These are phyloP conservation scores for Triticum urartu DNA, from an alignment of 176 grass and related monocot species.

Conservation along the genomic window DNA sequence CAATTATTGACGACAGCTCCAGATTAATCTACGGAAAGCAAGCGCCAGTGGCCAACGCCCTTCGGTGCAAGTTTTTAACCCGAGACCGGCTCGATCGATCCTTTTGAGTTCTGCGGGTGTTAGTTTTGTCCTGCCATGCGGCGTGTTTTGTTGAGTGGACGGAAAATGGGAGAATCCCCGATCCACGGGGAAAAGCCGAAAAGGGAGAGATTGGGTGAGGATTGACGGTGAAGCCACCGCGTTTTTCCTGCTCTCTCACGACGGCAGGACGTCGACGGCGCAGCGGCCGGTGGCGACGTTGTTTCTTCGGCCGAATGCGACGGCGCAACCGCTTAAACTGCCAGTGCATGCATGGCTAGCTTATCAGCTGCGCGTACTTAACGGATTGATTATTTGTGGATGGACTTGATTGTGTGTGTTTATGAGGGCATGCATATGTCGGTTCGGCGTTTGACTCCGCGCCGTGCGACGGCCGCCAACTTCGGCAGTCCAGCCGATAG, in stretches of 20 bases:
- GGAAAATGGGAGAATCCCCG: background rate
- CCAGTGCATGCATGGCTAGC: conserved; percentile 11
- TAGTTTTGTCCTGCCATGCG: background rate
- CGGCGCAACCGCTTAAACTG: conserved; percentile 27
- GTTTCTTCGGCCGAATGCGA: conserved; percentile 35
- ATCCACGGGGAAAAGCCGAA: background rate
- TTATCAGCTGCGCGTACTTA: background rate
- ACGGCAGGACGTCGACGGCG: conserved; percentile 12
- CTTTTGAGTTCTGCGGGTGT: background rate
- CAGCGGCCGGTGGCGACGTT: conserved; percentile 29
- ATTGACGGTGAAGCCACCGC: background rate
- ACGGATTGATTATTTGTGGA: background rate
- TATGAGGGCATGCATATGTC: background rate
- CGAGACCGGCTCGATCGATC: background rate
- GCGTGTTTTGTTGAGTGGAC: background rate
- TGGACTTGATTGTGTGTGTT: background rate
- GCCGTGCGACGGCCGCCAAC: background rate
- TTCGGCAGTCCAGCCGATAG: background rate
- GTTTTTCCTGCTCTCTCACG: background rate
- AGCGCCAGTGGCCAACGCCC: background rate
- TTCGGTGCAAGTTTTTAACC: no score
- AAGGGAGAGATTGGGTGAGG: background rate
- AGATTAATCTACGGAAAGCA: background rate
- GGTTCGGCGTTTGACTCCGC: background rate
- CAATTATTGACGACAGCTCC: background rate